Base-by-base conservation (phyloP, 1,284 basidiomycete species). In the Serendipita sp. region DNA sequence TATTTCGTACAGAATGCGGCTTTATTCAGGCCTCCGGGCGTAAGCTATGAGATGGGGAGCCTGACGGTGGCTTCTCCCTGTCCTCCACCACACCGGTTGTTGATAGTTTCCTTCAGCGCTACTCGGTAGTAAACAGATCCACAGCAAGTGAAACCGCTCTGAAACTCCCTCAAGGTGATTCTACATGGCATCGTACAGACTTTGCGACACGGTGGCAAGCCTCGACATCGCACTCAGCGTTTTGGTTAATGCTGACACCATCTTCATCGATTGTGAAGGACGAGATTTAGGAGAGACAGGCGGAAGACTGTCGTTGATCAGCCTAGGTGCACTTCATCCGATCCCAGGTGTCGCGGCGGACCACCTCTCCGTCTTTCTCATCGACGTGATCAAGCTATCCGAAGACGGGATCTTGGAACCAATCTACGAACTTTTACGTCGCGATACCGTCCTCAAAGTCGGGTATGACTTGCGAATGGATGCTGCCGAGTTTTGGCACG, bases 361-460 rank as follows among this genome's bases (percentile, higher is more conserved):
- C 45, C 53, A 35, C 53, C 53, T 58, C 26, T 4, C 4, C 53
- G 32, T 58, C 53, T 58, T 58, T 32, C 53, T 58, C 26, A 58
- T 58, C 53, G 32, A 58, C 53, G 53, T 32, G 5, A 22, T 34
- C 17, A 26, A 12, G 12, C 32, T 58, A 12, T 4, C 17, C 15
- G 29, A n/a, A 10, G n/a, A 8, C n/a, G n/a, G 17, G 6, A 12
- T n/a, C 32, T 29, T 58, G 10, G 26, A 22, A 32, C 53, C 53
- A 32, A 34, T 58, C 10, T 58, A 30, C n/a, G 17, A 26, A 30
- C 17, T 30, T 29, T 10, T 58, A 10, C 17, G 26, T 32, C 15
- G 29, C 29, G 32, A 58, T 10, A 34, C 17, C 15, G 53, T 58
- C 15, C 34, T 58, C 53, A 58, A 58, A 34, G 34, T 58, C 53